phyloP scores from a whole-genome alignment of 257 asterid genomes.

The Salvia miltiorrhiza region DNA sequence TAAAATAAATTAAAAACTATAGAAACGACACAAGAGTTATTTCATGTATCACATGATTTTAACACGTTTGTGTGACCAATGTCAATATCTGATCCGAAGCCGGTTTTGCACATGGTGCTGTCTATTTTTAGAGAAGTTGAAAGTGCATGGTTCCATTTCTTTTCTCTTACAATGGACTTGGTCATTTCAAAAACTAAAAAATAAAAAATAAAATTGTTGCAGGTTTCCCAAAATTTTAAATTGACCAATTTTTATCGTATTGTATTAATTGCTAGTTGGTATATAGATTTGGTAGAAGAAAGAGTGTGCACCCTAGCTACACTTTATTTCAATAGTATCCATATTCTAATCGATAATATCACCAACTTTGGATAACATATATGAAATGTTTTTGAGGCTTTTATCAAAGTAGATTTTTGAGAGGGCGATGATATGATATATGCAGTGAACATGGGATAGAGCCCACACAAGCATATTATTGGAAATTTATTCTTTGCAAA shows the following conservation, averaged over 20 bases:
- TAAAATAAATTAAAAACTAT: neutral
- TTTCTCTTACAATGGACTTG: slow-evolving; percentile 39
- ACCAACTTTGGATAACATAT: too few species aligned
- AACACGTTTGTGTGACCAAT: neutral
- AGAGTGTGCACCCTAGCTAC: neutral
- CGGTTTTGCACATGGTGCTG: slow-evolving; percentile 27
- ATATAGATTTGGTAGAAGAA: neutral
- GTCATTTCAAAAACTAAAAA: slow-evolving; percentile 27
- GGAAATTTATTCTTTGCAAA: slow-evolving; percentile 9
- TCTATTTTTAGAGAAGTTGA: slow-evolving; percentile 18
- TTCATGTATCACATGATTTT: neutral
- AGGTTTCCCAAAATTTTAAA: slow-evolving; percentile 27
- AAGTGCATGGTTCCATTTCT: slow-evolving; percentile 15
- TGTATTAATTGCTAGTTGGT: neutral
- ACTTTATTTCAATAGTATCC: neutral
- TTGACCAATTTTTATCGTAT: slow-evolving; percentile 8
- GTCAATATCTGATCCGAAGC: slow-evolving; percentile 13
- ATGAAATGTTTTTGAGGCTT: neutral
- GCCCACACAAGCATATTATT: slow-evolving; percentile 19
- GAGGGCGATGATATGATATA: neutral
- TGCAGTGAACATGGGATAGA: slow-evolving; percentile 33
- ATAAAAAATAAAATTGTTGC: slow-evolving; percentile 18
- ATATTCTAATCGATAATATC: neutral
- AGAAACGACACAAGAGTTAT: neutral
- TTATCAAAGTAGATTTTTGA: slow-evolving; percentile 11